A percentile compares a stretch with the other conserved stretches of the same genome.
Evolutionary conservation across 345 rosid species (phyloP).

Genomic region (Rhizophora mangle): DNA sequence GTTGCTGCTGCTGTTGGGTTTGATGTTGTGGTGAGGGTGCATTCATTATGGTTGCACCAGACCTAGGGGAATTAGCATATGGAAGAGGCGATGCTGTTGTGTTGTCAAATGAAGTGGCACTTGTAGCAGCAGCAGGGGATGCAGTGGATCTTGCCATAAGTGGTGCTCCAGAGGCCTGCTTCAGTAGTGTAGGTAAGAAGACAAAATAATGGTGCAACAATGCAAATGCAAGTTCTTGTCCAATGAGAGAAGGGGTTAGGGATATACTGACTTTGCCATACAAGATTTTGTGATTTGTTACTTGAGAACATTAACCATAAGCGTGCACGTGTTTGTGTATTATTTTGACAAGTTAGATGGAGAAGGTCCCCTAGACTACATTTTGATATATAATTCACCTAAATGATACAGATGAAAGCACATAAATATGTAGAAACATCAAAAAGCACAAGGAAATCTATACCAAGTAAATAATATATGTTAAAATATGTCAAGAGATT

Average conservation of each 20-base stretch:
- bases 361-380: not conserved
- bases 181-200: constrained; percentile 19
- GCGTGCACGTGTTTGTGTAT: too few species aligned
- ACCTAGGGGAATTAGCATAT: constrained; percentile 90
- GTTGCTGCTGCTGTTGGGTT: constrained; percentile 56
- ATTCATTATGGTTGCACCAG: constrained; percentile 68
- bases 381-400: not conserved
- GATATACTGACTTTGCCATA: not conserved
- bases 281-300: not conserved
- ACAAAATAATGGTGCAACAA: not conserved
- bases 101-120: constrained; percentile 60
- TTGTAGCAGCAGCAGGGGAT: constrained; percentile 63
- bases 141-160: constrained; percentile 82
- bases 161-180: constrained; percentile 67
- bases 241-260: not conserved
- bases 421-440: not conserved
- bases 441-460: not conserved
- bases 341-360: too few species aligned
- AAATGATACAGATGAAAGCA: not conserved
- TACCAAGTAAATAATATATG: not conserved
- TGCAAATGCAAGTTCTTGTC: constrained; percentile 1
- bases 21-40: constrained; percentile 89
- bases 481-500: not conserved
- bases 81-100: constrained; percentile 76
- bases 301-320: not conserved